Percentiles rank a stretch among this genome's conserved stretches.
Conservation (phyloP, 495 filamentous ascomycete species). For the Clavariopsis aquatica region DNA sequence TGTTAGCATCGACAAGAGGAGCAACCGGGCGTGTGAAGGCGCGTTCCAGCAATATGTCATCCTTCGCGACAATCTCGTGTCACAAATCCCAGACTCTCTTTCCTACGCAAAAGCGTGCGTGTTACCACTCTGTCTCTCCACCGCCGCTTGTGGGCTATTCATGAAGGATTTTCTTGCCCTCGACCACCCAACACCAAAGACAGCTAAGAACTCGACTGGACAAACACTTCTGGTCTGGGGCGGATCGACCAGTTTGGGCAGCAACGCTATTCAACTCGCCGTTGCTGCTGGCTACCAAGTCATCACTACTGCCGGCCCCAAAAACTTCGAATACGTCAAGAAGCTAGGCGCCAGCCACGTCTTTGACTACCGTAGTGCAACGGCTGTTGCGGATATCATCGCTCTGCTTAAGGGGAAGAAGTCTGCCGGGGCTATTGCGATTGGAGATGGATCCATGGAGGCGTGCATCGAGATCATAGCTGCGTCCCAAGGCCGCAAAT, state of each 20-base stretch:
- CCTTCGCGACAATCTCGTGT: slow-evolving; percentile 35
- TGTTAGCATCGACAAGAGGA: slow-evolving; percentile 11
- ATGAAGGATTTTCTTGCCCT: slow-evolving; percentile 29
- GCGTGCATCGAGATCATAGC: slow-evolving; percentile 20
- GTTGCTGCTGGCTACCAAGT: slow-evolving; percentile 43
- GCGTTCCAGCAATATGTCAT: slow-evolving; percentile 50
- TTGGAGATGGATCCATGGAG: slow-evolving; percentile 18
- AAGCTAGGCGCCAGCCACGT: slow-evolving; percentile 42
- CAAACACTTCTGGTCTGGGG: slow-evolving; percentile 46
- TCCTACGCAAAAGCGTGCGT: slow-evolving; percentile 48
- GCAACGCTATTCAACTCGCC: slow-evolving; percentile 46
- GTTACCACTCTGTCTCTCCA: slow-evolving; percentile 48
- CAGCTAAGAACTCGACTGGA: slow-evolving; percentile 32
- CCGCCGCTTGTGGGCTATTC: slow-evolving; percentile 49
- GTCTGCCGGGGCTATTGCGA: slow-evolving; percentile 37
- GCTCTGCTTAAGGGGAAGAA: slow-evolving; percentile 38
- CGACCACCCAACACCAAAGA: slow-evolving; percentile 14
- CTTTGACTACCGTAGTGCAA: slow-evolving; percentile 41
- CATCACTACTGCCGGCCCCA: slow-evolving; percentile 43
- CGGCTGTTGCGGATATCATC: slow-evolving; percentile 38
- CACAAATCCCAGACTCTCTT: slow-evolving; percentile 46
- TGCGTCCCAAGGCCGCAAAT: slow-evolving; percentile 11
- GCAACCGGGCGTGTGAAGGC: slow-evolving; percentile 6
- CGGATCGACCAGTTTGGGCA: slow-evolving; percentile 45
- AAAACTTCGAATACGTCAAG: slow-evolving; percentile 45